Percentiles rank a stretch among this genome's conserved stretches.
Conservation (phyloP, 495 filamentous ascomycete genomes). For the Penicillium flavigenum region DNA sequence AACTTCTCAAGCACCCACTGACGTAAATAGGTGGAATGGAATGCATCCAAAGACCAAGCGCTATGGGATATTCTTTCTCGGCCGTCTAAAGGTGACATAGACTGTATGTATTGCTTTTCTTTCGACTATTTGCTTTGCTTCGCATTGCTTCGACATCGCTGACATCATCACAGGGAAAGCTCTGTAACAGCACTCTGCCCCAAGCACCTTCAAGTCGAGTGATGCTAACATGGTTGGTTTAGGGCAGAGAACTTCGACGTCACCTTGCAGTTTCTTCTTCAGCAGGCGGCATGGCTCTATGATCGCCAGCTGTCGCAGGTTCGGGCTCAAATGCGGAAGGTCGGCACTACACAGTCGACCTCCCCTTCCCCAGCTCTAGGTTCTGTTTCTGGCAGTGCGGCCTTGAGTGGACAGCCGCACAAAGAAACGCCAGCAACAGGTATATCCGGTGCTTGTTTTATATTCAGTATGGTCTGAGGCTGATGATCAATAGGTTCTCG, state of each 20-base stretch:
- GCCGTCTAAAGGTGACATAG: conserved; percentile 66
- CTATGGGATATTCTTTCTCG: conserved; percentile 89
- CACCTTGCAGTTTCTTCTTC: conserved; percentile 81
- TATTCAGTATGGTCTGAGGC: neutral
- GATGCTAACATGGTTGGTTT: conserved; percentile 15
- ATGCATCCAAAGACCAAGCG: conserved; percentile 76
- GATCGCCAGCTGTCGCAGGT: conserved; percentile 88
- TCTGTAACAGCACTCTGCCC: conserved; percentile 57
- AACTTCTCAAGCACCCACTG: conserved; percentile 4
- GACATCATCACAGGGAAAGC: conserved; percentile 65
- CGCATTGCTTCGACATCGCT: conserved; percentile 24
- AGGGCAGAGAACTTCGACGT: conserved; percentile 69
- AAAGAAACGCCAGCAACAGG: conserved; percentile 58
- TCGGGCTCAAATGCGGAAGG: conserved; percentile 84
- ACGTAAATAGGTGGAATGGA: conserved; percentile 61
- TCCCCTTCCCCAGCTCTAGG: conserved; percentile 50
- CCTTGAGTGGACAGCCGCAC: conserved; percentile 55
- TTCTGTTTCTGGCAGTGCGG: conserved; percentile 49
- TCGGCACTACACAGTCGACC: conserved; percentile 50
- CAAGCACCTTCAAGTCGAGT: neutral
- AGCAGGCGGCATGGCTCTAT: conserved; percentile 93
- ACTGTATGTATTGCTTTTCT: conserved; percentile 59
- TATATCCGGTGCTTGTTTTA: conserved; percentile 22
- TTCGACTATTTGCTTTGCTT: neutral
- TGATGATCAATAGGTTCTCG: conserved; percentile 44